Evolutionary conservation across 257 asterid genomes (phyloP), one percentile per base, ranked within the genome.

Genomic region (Prunella vulgaris): DNA sequence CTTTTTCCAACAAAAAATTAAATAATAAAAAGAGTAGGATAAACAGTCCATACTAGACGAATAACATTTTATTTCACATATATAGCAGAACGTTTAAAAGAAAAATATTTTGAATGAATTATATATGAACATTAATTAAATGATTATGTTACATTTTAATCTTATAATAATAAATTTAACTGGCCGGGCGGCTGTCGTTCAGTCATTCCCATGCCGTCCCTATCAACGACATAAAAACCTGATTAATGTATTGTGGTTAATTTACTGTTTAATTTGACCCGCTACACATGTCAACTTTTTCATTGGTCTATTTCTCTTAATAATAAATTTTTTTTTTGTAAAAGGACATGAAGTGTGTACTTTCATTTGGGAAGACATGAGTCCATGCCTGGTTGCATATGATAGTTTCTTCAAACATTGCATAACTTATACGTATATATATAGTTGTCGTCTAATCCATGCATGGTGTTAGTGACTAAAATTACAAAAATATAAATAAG

Each of bases 151-250:
- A 40, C 15, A 40, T 12, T 37, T 37, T 3, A 0, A 13, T 6
- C 1, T 40, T 12, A 40, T 37, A 40, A n/a, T n/a, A n/a, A n/a
- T 10, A 40, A 10, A 48, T 2, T 51, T 6, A 51, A 51, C 4
- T 1, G 56, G 20, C 40, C 10, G 46, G 25, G 58, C 27, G 8
- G 59, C 59, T 52, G 59, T 52, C 27, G 27, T 52, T 52, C 14
- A 49, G 59, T 9, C 59, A 24, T 52, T 52, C 59, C 59, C 59
- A 52, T 52, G 59, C 59, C 27, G 59, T 52, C 28, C n/a, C 59
- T 52, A 10, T 52, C 59, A 52, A 18, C 59, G 20, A 18, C 59
- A 52, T 18, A 18, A 20, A 1, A 52, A 17, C 13, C 59, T 52
- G 28, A 52, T 52, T 52, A 49, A 18, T 17, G 18, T 12, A 44